Evolutionary conservation across 2,329 filamentous ascomycete species (phyloP), one percentile per base, ranked within the genome.

Genomic region (Trichoderma sp.): DNA sequence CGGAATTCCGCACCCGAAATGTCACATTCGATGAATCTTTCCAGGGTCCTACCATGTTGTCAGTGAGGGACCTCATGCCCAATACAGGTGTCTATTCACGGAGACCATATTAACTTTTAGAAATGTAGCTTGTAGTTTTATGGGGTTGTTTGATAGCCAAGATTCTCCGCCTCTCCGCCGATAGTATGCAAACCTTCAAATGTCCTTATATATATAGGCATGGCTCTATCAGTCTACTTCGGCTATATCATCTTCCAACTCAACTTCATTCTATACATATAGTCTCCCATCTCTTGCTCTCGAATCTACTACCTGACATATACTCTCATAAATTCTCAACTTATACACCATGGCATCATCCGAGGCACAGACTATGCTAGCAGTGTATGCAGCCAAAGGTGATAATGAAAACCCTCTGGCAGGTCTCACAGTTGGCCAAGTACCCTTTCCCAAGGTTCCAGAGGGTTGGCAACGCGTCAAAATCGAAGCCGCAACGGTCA

Each of bases 381-480:
- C 68, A 26, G 47, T 70, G 2, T 70, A 70, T 70, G 59, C 59
- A 1, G 50, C 36, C 32, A 70, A 53, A 7, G 32, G 68, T n/a
- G 50, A 70, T 28, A 17, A 13, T 12, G 47, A 58, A 4, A 58
- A 64, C 28, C 68, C 68, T 23, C 32, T 70, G 1, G 6, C 20
- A 1, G 50, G 68, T 32, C 68, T 70, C 32, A 70, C 13, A 58
- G 61, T 65, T 17, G 68, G 59, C 17, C 68, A 32, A n/a, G 26
- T 65, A 0, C 68, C 68, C 17, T 34, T 65, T 3, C 59, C 68
- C 32, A 20, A 28, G 6, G 7, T 64, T 17, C 68, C 68, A 47
- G 61, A 70, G 17, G 61, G 68, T 17, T 70, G 68, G 68, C 4
- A 58, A 12, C 57, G 68, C 11, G 61, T 70, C 26, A 70, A 70